Evolutionary conservation across 2,329 filamentous ascomycete genomes (phyloP).

Genomic region (Penicillium occitanis): DNA sequence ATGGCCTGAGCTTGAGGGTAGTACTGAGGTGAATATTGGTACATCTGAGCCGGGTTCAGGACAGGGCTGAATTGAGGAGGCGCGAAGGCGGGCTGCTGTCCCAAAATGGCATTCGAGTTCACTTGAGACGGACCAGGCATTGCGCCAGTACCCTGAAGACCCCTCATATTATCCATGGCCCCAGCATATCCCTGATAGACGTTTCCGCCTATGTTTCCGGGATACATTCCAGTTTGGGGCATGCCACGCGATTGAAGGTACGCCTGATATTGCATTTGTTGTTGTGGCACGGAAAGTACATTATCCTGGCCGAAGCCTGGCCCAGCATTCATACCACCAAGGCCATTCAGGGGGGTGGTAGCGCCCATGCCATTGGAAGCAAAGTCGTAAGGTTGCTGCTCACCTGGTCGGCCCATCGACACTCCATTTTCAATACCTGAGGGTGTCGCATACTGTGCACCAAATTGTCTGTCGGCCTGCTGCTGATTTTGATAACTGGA

Average conservation of each 20-base stretch:
- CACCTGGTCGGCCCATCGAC: constrained; percentile 31
- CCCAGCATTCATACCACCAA: constrained; percentile 33
- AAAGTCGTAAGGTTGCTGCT: constrained; percentile 44
- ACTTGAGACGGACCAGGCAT: constrained; percentile 40
- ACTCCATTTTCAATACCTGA: constrained; percentile 36
- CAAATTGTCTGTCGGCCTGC: constrained; percentile 45
- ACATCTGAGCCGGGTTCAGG: constrained; percentile 47
- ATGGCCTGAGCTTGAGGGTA: constrained; percentile 45
- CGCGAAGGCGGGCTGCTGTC: constrained; percentile 46
- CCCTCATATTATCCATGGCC: constrained; percentile 42
- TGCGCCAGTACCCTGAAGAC: constrained; percentile 39
- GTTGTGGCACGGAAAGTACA: constrained; percentile 45
- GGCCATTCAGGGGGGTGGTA: constrained; percentile 32
- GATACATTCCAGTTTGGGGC: constrained; percentile 47
- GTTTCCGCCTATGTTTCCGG: constrained; percentile 42
- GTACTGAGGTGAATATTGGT: constrained; percentile 56
- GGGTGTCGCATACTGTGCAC: constrained; percentile 35
- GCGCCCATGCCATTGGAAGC: constrained; percentile 20
- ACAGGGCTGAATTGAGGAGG: constrained; percentile 48
- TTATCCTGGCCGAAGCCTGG: constrained; percentile 41
- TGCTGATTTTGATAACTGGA: constrained; percentile 38
- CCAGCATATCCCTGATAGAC: constrained; percentile 45
- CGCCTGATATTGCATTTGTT: constrained; percentile 59
- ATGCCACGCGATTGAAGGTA: constrained; percentile 50
- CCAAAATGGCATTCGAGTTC: constrained; percentile 47